Conservation (phyloP, 192 early-diverging fungal genomes). For the Umbelopsis ramanniana region DNA sequence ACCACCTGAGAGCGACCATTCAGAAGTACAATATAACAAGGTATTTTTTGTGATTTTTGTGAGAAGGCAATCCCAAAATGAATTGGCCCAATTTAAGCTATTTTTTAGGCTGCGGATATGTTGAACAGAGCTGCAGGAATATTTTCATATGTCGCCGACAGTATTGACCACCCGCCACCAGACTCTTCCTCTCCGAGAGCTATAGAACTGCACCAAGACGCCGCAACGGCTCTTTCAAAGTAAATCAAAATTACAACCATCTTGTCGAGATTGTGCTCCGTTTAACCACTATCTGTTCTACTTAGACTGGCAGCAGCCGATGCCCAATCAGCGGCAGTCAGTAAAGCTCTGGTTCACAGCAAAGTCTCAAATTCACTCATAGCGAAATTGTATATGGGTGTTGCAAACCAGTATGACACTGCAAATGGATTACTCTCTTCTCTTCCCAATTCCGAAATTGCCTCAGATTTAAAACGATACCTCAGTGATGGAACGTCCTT, state of each 20-base stretch:
- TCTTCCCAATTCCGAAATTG: constrained; percentile 55
- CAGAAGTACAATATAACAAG: constrained; percentile 27
- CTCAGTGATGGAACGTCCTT: constrained; percentile 51
- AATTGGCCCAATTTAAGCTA: not conserved
- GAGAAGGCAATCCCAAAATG: not conserved
- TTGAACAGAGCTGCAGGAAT: constrained; percentile 56
- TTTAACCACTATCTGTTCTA: not conserved
- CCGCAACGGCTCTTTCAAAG: constrained; percentile 49
- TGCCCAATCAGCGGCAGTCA: constrained; percentile 56
- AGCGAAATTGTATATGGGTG: constrained; percentile 60
- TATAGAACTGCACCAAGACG: constrained; percentile 6
- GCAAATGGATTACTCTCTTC: constrained; percentile 60
- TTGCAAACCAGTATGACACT: constrained; percentile 60
- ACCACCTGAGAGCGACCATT: not conserved
- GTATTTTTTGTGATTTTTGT: not conserved
- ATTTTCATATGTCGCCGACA: constrained; percentile 53
- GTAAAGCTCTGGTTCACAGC: constrained; percentile 50
- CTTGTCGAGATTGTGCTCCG: not conserved
- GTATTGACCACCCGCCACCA: constrained; percentile 22
- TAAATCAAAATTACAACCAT: constrained; percentile 10
- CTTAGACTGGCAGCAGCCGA: constrained; percentile 58
- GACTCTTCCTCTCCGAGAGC: not conserved
- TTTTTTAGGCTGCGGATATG: constrained; percentile 51
- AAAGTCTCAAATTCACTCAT: constrained; percentile 54
- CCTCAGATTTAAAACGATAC: constrained; percentile 56